Conservation (phyloP, 257 asterid species). For the Solanum gracilifrons region DNA sequence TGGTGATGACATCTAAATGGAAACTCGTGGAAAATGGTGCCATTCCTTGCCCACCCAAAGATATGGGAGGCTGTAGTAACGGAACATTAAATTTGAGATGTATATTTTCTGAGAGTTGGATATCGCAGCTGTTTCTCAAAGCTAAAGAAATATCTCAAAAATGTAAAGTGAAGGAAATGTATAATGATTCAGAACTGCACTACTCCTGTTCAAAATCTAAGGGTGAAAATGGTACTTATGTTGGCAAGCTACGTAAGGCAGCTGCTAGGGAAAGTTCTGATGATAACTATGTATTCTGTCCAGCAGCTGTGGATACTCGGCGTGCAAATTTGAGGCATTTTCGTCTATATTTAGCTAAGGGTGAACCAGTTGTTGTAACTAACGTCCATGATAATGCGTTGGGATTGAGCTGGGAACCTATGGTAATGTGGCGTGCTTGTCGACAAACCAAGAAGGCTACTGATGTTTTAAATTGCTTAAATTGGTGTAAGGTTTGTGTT, state of each 20-base stretch:
- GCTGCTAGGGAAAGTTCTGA: constrained; percentile 42
- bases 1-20: constrained; percentile 21
- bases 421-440: constrained; percentile 98
- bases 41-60: constrained; percentile 45
- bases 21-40: constrained; percentile 33
- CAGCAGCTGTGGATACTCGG: constrained; percentile 44
- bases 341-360: constrained; percentile 66
- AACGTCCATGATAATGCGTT: constrained; percentile 53
- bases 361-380: constrained; percentile 82
- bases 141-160: constrained; percentile 28
- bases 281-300: constrained; percentile 63
- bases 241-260: constrained; percentile 32
- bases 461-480: constrained; percentile 66
- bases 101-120: constrained; percentile 17
- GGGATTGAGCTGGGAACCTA: constrained; percentile 99
- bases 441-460: constrained; percentile 50
- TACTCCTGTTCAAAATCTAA: constrained; percentile 32
- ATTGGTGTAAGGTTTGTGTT: constrained; percentile 36
- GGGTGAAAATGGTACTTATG: constrained; percentile 7
- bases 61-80: constrained; percentile 50
- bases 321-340: constrained; percentile 57
- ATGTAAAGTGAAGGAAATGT: constrained; percentile 3
- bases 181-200: constrained; percentile 7
- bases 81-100: constrained; percentile 40
- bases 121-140: constrained; percentile 33